Evolutionary conservation across 495 filamentous ascomycete species (phyloP).

Genomic region (Parachaetomium inaequale): DNA sequence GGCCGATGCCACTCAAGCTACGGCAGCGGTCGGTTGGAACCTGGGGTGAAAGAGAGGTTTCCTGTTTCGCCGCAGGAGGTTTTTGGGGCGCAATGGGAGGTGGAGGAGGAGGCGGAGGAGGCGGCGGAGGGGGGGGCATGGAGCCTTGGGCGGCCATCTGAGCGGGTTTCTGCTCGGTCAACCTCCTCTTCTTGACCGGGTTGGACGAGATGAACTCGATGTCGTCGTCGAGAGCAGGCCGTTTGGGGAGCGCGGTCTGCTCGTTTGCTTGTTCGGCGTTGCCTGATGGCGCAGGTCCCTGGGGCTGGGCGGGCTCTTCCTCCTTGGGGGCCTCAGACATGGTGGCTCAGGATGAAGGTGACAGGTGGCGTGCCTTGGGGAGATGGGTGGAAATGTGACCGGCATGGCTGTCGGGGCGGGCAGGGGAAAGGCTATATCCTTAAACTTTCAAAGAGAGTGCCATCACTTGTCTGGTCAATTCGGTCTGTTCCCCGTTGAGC

Average conservation of each 20-base stretch:
- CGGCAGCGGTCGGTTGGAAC: not conserved
- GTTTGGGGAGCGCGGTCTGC: not conserved
- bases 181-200: slow-evolving; percentile 40
- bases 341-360: not conserved
- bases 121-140: slow-evolving; percentile 12
- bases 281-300: not conserved
- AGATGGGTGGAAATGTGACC: not conserved
- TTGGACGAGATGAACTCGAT: slow-evolving; percentile 44
- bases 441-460: not conserved
- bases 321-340: not conserved
- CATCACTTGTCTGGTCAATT: not conserved
- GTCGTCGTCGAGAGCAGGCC: slow-evolving; percentile 38
- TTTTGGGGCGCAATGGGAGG: not conserved
- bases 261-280: not conserved
- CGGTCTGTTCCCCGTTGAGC: not conserved
- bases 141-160: slow-evolving; percentile 7
- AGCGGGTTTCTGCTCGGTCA: slow-evolving; percentile 1
- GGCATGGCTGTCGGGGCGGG: no score
- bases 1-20: not conserved
- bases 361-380: not conserved
- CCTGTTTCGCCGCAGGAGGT: not conserved
- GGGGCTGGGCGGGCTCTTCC: not conserved
- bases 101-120: not conserved
- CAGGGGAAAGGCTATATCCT: no score
- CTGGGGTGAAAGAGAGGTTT: not conserved